Evolutionary conservation across 1,284 basidiomycete genomes (phyloP).

Genomic region (Ganoderma multipileum): DNA sequence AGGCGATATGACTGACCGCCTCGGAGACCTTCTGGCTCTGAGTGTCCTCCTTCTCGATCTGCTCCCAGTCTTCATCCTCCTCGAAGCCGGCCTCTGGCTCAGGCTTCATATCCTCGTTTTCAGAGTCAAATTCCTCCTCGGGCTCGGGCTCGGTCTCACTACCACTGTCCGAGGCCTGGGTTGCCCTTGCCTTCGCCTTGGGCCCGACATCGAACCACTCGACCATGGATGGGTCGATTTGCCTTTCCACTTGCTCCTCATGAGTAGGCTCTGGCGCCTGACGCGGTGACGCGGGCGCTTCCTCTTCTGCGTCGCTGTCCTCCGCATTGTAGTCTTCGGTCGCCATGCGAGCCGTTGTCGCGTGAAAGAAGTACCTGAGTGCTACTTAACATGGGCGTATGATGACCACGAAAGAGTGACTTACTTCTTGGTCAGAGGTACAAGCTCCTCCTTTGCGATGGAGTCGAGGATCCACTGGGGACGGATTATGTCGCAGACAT

Average conservation of each 20-base stretch:
- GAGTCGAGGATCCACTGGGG: constrained; percentile 86
- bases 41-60: constrained; percentile 15
- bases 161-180: constrained; percentile 52
- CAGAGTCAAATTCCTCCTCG: constrained; percentile 59
- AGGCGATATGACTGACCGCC: constrained; percentile 7
- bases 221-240: constrained; percentile 51
- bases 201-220: constrained; percentile 70
- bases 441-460: constrained; percentile 58
- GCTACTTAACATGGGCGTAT: not conserved
- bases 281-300: constrained; percentile 17
- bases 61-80: constrained; percentile 29
- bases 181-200: constrained; percentile 28
- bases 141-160: constrained; percentile 71
- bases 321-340: constrained; percentile 42
- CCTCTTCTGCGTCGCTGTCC: constrained; percentile 40
- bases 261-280: constrained; percentile 28
- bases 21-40: not conserved
- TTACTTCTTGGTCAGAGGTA: constrained; percentile 76
- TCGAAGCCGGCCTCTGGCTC: constrained; percentile 26
- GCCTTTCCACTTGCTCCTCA: constrained; percentile 36
- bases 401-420: constrained; percentile 16
- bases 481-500: constrained; percentile 71
- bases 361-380: constrained; percentile 77
- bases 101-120: constrained; percentile 47
- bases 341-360: constrained; percentile 50